Percentiles rank a stretch among this genome's conserved stretches.
Evolutionary conservation across 257 asterid species (phyloP).

Genomic region (Plantago elongata): DNA sequence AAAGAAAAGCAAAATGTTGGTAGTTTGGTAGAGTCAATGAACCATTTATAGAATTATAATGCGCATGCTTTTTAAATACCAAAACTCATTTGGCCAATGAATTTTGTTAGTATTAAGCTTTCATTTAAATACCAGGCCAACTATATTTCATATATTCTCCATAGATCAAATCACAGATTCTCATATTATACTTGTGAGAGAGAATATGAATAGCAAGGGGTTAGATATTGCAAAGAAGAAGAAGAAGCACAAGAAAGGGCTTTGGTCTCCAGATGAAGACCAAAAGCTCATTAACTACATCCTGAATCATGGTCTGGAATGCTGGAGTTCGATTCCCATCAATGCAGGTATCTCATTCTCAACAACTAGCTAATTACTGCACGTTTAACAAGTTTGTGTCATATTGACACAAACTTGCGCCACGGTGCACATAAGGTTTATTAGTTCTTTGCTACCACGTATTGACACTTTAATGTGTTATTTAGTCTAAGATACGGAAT

Average conservation of each 20-base stretch:
- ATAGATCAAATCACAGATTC: no score
- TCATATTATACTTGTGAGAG: no score
- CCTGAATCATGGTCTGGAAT: constrained; percentile 51
- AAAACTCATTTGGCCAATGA: no score
- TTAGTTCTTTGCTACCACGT: no score
- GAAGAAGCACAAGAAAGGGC: constrained; percentile 66
- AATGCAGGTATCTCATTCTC: constrained; percentile 61
- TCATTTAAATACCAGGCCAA: not conserved
- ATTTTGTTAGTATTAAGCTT: no score
- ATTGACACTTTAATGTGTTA: no score
- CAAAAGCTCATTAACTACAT: constrained; percentile 63
- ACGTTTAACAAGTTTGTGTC: not conserved
- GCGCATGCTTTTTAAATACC: no score
- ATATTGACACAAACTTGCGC: not conserved
- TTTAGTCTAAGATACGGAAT: no score
- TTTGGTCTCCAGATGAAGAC: constrained; percentile 94
- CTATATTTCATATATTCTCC: not conserved
- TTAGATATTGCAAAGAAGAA: constrained; percentile 38
- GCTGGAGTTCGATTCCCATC: constrained; percentile 82
- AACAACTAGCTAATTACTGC: not conserved
- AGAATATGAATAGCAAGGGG: constrained; percentile 39
- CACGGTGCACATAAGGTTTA: no score
- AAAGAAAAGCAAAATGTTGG: no score
- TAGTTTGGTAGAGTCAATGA: no score
- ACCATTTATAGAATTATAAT: no score